Base-by-base conservation (phyloP, 148 eudicot species). In the Heliamphora exappendiculata region DNA sequence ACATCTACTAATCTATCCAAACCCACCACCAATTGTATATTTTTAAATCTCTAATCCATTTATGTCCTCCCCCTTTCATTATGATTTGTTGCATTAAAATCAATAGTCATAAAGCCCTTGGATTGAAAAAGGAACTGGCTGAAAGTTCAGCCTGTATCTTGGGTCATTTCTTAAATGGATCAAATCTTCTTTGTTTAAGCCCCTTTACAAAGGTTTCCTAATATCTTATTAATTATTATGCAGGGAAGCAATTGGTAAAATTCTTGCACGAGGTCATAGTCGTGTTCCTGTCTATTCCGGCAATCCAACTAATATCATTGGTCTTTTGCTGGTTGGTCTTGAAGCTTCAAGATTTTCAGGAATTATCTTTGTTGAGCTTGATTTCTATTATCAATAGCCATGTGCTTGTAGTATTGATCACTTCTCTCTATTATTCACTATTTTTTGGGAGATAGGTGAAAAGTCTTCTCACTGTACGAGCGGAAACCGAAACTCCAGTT, bases 181-280 rank as follows among this genome's bases (percentile, higher is more conserved):
- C 44, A 39, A 19, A 29, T 62, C 31, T 60, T 60, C 26, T 26
- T 45, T 41, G 22, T 45, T 29, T 57, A 28, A 20, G 62, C 4
- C 39, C 69, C 47, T 67, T 36, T 67, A 54, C 74, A 0, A 50
- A 50, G 7, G 7, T 7, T 49, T 8, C 29, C 5, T 76, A 17
- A 24, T 10, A 42, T 54, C 37, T 70, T 80, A 28, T 78, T 73
- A 10, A 31, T 70, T 80, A 28, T 78, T 73, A 10, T 81, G 75
- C 82, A 94, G 97, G 98, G 97, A 94, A 82, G 91, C 90, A 67
- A 86, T 94, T 90, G 98, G 97, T 57, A 94, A 88, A 80, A 86
- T 94, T 81, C 97, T 94, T 75, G 94, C 97, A 31, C 85, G 91
- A 41, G 98, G 98, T 39, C 98, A 94, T 81, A 94, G 98, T 70